phyloP scores from a whole-genome alignment of 139 green algal genomes.

The Chlamydomonas sp. region DNA sequence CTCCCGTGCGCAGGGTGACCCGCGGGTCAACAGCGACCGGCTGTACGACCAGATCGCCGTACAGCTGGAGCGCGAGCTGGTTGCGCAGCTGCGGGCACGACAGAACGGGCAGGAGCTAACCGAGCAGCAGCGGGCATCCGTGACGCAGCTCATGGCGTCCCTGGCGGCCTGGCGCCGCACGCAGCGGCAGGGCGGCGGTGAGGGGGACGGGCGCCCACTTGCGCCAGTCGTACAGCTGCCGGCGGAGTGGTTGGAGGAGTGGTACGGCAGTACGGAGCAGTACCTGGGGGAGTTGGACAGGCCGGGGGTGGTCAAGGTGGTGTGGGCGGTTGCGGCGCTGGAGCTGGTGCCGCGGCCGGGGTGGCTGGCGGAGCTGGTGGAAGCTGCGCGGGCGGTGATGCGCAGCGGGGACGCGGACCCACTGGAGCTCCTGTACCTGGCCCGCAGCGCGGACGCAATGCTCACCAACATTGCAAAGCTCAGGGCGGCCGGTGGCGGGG shows the following conservation, averaged over 20 bases:
- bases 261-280: constrained; percentile 4
- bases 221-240: not conserved
- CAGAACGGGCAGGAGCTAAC: too few species aligned
- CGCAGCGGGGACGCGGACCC: not conserved
- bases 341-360: constrained; percentile 2
- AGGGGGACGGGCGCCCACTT: not conserved
- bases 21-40: too few species aligned
- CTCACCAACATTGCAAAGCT: not conserved
- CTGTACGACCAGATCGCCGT: too few species aligned
- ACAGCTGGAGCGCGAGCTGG: too few species aligned
- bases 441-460: constrained; percentile 15
- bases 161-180: too few species aligned
- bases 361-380: not conserved
- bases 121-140: too few species aligned
- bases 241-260: constrained; percentile 6
- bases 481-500: not conserved
- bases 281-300: not conserved
- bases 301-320: constrained; percentile 13
- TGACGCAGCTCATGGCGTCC: not conserved
- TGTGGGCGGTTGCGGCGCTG: constrained; percentile 10
- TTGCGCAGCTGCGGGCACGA: too few species aligned
- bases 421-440: constrained; percentile 22
- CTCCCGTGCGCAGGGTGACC: too few species aligned
- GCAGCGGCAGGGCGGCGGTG: not conserved
- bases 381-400: not conserved